These are phyloP conservation scores for Euryodendron excelsum DNA, from an alignment of 148 eudicot species.

Conservation along the genomic window DNA sequence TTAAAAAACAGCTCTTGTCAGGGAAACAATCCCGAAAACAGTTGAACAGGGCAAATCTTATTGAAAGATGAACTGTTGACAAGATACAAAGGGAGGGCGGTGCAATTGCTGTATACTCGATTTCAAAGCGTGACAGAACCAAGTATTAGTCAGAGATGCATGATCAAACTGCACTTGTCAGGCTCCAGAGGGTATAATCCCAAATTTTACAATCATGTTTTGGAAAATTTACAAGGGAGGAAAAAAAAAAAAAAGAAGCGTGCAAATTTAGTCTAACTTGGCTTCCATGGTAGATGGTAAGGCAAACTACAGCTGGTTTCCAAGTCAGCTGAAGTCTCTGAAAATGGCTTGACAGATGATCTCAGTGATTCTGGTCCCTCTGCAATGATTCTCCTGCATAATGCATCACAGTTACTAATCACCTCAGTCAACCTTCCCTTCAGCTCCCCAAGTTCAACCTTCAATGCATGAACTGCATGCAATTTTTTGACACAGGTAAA, in stretches of 20 bases:
- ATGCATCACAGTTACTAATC: slow-evolving; percentile 78
- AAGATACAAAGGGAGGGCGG: background rate
- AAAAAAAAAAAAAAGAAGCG: background rate
- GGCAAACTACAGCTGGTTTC: slow-evolving; percentile 25
- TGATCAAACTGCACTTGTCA: slow-evolving; percentile 1
- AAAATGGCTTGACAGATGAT: slow-evolving; percentile 66
- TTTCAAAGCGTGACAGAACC: background rate
- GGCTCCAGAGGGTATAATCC: background rate
- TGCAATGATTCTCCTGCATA: slow-evolving; percentile 65
- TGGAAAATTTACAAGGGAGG: background rate
- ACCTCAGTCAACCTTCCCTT: slow-evolving; percentile 93
- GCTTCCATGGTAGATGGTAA: slow-evolving; percentile 25
- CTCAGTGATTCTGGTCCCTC: slow-evolving; percentile 80
- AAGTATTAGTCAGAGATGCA: background rate
- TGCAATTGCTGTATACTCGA: background rate
- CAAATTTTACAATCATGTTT: background rate
- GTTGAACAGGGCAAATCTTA: background rate
- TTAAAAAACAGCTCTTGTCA: too few species aligned
- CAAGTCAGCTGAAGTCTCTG: slow-evolving; percentile 34
- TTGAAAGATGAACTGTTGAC: background rate
- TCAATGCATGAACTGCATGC: slow-evolving; percentile 65
- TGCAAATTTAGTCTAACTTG: slow-evolving; percentile 13
- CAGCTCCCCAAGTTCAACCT: slow-evolving; percentile 91
- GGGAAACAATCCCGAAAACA: background rate
- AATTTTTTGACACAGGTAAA: background rate